Conservation (phyloP, 176 grass and related monocot species). For the Ananas comosus region DNA sequence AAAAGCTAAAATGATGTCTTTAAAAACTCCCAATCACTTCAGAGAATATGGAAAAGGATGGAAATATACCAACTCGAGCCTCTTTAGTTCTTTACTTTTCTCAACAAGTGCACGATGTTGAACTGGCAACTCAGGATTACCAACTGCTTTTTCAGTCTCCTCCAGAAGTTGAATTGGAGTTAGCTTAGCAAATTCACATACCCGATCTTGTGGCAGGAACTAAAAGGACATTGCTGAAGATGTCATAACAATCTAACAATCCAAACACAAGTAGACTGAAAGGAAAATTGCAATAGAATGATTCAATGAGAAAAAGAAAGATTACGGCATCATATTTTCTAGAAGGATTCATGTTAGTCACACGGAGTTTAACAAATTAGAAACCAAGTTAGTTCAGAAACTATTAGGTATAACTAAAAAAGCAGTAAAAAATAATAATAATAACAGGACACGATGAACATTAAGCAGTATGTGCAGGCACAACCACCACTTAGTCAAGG, state of each 20-base stretch:
- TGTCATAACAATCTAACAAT: slow-evolving; percentile 1
- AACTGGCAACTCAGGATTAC: slow-evolving; percentile 64
- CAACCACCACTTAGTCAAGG: neutral
- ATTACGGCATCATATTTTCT: neutral
- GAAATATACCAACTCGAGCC: slow-evolving; percentile 67
- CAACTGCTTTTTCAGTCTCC: slow-evolving; percentile 96
- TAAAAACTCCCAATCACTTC: slow-evolving; percentile 6
- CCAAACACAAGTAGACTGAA: neutral
- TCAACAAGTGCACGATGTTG: slow-evolving; percentile 63
- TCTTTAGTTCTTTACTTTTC: slow-evolving; percentile 53
- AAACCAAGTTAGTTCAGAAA: neutral
- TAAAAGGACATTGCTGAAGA: slow-evolving; percentile 25
- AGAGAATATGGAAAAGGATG: neutral
- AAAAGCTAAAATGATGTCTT: neutral
- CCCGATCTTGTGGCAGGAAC: slow-evolving; percentile 90
- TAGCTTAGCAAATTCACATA: slow-evolving; percentile 86
- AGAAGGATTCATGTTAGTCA: neutral
- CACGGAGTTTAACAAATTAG: neutral
- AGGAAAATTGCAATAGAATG: neutral
- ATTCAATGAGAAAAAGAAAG: neutral
- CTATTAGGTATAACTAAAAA: neutral
- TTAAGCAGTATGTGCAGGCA: neutral
- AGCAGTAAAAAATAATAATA: neutral
- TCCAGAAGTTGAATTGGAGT: slow-evolving; percentile 76
- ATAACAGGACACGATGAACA: neutral